Evolutionary conservation across 768 basidiomycete species (phyloP), one percentile per base, ranked within the genome.

Genomic region (Suillus subluteus): DNA sequence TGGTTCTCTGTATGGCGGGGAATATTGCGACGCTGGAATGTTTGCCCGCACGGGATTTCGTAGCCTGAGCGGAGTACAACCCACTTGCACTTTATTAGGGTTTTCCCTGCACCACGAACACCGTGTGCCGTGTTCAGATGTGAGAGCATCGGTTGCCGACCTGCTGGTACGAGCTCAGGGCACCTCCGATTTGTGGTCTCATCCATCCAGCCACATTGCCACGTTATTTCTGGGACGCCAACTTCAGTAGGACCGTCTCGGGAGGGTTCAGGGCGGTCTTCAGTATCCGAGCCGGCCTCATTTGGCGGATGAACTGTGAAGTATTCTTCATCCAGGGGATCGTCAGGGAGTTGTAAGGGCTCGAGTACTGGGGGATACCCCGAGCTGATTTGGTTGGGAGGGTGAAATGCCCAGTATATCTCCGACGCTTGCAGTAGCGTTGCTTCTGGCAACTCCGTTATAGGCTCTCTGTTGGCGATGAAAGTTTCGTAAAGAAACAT

Each of bases 1-100:
- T 76, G 74, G 1, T 43, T 70, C 7, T 71, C 70, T 0, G 62
- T 59, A 16, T 75, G 75, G 1, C 74, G 58, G 32, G 74, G 32
- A 13, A 73, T 50, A 30, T 35, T 68, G 35, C 62, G 66, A 32
- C 75, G 50, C 12, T 65, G 71, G 48, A 59, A 62, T 11, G 7
- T 0, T 7, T 0, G 9, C 3, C 40, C 50, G 38, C 74, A 76
- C 0, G 41, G 35, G 35, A 54, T 68, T 48, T 18, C 21, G 9
- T 1, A 66, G 41, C 44, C 59, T 18, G 54, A n/a, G 52, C 66
- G 13, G 35, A 65, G 13, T 18, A 30, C 16, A 61, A 4, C 41
- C 32, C 76, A 46, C 7, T 11, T 63, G 62, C 75, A 75, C 9
- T 18, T 35, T 11, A 70, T 62, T 4, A 0, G 15, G 15, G 2